phyloP scores from a whole-genome alignment of 2,329 filamentous ascomycete genomes.

The Microdochium paspali region DNA sequence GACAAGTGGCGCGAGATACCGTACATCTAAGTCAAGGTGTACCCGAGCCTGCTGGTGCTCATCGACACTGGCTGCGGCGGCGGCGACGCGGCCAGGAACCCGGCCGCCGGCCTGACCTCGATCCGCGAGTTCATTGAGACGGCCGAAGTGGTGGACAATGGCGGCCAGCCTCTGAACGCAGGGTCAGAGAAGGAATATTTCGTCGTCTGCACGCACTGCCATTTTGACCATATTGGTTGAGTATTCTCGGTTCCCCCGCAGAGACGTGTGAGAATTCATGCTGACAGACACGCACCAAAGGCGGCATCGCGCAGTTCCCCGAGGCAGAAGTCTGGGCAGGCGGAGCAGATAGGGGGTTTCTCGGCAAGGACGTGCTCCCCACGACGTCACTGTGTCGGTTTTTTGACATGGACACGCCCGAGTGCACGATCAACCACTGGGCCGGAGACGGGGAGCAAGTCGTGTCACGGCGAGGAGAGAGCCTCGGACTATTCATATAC shows the following conservation, averaged over 20 bases:
- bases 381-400: conserved; percentile 29
- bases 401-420: conserved; percentile 22
- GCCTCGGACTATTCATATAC: conserved; percentile 28
- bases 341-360: conserved; percentile 24
- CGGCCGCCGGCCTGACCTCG: conserved; percentile 12
- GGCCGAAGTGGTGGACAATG: conserved; percentile 23
- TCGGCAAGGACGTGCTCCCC: conserved; percentile 24
- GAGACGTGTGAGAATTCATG: too few relatives aligned
- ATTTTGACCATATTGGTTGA: conserved; percentile 29
- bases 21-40: conserved; percentile 34
- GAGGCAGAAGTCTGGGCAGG: conserved; percentile 21
- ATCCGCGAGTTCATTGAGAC: conserved; percentile 31
- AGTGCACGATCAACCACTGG: conserved; percentile 30
- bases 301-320: conserved; percentile 25
- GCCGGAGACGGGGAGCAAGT: conserved; percentile 25
- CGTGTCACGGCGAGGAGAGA: conserved; percentile 6
- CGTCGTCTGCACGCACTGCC: conserved; percentile 35
- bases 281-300: conserved; percentile 10
- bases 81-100: conserved; percentile 20
- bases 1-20: conserved; percentile 31
- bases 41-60: conserved; percentile 24
- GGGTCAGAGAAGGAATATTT: conserved; percentile 21
- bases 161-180: conserved; percentile 24
- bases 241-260: too few relatives aligned
- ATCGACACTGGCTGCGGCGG: conserved; percentile 35